These are phyloP conservation scores for Paramecium sonneborni DNA, from an alignment of 73 alveolate genomes.

Conservation along the genomic window DNA sequence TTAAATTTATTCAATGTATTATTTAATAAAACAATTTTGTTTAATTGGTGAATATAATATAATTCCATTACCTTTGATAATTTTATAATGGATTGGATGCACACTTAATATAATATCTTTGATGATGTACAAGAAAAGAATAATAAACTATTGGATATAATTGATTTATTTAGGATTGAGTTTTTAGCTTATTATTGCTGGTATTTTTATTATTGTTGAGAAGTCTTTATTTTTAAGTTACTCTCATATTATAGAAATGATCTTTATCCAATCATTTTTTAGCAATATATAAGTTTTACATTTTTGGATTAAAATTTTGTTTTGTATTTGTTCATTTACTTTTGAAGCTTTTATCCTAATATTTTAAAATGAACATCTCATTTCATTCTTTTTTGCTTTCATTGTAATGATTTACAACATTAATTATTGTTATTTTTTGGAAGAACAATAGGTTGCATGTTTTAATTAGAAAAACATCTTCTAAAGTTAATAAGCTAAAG, in stretches of 20 bases:
- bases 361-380: not conserved
- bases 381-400: not conserved
- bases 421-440: not conserved
- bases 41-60: not conserved
- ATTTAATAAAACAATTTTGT: not conserved
- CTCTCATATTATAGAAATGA: not conserved
- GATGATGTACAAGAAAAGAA: not conserved
- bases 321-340: not conserved
- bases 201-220: not conserved
- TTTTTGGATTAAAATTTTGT: not conserved
- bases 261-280: not conserved
- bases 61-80: not conserved
- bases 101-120: not conserved
- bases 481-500: not conserved
- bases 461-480: not conserved
- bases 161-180: not conserved
- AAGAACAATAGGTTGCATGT: constrained; percentile 3
- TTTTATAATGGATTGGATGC: constrained; percentile 10
- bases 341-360: not conserved
- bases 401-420: not conserved
- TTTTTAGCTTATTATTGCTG: not conserved
- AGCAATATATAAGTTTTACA: not conserved
- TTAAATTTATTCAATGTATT: not conserved
- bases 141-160: not conserved
- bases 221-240: not conserved